Base-by-base conservation (phyloP, 257 asterid genomes). In the Lavandula angustifolia region DNA sequence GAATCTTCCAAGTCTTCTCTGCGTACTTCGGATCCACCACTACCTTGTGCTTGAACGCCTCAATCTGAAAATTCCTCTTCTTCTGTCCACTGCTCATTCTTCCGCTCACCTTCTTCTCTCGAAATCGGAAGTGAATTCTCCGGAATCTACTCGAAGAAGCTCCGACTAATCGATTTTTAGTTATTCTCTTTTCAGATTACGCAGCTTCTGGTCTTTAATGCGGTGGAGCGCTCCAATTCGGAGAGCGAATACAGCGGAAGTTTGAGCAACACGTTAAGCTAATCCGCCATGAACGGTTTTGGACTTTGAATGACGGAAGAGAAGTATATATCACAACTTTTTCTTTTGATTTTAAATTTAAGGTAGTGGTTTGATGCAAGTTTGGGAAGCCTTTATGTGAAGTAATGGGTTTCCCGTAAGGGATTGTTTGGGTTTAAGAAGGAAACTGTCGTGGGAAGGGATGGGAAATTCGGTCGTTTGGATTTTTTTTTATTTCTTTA, bases 11-110 rank as follows among this genome's bases (percentile, higher is more conserved):
- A 38, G 95, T 91, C 78, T 88, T 91, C 9, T 91, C 98, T n/a
- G 97, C 91, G 52, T 87, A 91, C 75, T 91, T 91, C 29, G 98
- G 96, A 81, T 91, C 98, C 77, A 91, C 98, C 74, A 86, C 94
- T 17, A 86, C 98, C 58, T 78, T 79, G 67, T 91, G 94, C 69
- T 81, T 86, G 31, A 88, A 88, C 71, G 96, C 95, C 80, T 91
- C 96, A 57, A 88, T 88, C 81, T 88, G 96, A 66, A 88, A 86
- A 74, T 79, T 82, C 82, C 87, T 81, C 94, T 81, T 91, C 80
- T 79, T 85, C 83, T 71, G 87, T 46, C 83, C 89, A 52, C 86
- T 77, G 52, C 73, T 90, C 86, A 82, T 89, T 76, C 62, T 80
- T 67, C 16, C 13, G 17, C 22, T 10, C 17, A n/a, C 11, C 40